A percentile compares a stretch with the other conserved stretches of the same genome.
phyloP scores from a whole-genome alignment of 1,139 yeast species.

The Yamadazyma atlantica region DNA sequence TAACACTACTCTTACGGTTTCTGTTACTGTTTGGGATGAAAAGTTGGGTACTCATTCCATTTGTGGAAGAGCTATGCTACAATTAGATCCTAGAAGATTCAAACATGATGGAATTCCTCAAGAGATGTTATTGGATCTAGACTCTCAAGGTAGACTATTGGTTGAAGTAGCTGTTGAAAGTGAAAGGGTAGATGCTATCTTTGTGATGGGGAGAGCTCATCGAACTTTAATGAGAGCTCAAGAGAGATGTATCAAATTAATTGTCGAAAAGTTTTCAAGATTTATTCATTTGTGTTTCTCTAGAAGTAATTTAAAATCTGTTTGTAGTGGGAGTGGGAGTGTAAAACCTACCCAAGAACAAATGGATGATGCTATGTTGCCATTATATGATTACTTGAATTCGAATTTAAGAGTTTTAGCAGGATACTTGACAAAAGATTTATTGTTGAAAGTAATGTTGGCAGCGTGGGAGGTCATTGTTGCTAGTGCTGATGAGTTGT shows the following conservation, averaged over 20 bases:
- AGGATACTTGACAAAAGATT: constrained; percentile 55
- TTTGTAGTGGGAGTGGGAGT: constrained; percentile 52
- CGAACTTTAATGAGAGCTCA: constrained; percentile 62
- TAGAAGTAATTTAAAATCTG: constrained; percentile 45
- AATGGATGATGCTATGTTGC: constrained; percentile 68
- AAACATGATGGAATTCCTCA: constrained; percentile 69
- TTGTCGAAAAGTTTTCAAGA: constrained; percentile 60
- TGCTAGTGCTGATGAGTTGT: constrained; percentile 59
- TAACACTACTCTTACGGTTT: constrained; percentile 42
- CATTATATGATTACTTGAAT: constrained; percentile 74
- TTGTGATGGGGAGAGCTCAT: constrained; percentile 75
- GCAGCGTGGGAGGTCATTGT: constrained; percentile 75
- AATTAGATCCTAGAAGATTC: constrained; percentile 64
- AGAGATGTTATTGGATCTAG: constrained; percentile 61
- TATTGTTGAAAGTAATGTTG: constrained; percentile 67
- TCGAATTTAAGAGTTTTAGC: constrained; percentile 68
- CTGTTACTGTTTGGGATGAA: constrained; percentile 76
- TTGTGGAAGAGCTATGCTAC: constrained; percentile 66
- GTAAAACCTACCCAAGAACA: constrained; percentile 50
- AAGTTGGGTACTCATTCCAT: constrained; percentile 58
- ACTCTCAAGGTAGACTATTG: constrained; percentile 63
- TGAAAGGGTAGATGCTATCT: constrained; percentile 74
- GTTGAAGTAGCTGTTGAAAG: constrained; percentile 74
- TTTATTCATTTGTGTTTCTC: constrained; percentile 45
- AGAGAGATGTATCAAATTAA: constrained; percentile 61